Percentiles rank a stretch among this genome's conserved stretches.
Conservation (phyloP, 2,329 filamentous ascomycete species). For the Ophiostoma montium region DNA sequence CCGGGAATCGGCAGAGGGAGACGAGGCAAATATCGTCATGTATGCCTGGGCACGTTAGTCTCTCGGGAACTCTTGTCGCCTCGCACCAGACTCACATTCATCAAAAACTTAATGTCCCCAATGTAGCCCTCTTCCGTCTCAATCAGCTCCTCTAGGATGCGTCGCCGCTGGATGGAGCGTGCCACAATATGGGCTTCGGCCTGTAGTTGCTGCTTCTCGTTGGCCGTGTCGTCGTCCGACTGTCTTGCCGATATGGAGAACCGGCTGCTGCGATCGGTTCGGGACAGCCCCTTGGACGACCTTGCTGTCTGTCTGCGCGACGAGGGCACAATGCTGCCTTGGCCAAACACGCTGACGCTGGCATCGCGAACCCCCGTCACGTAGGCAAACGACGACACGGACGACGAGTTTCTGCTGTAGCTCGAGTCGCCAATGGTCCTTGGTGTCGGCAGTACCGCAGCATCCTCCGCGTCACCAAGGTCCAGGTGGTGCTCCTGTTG, state of each 20-base stretch:
- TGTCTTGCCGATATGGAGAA: conserved; percentile 45
- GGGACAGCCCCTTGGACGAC: conserved; percentile 42
- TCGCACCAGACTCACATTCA: conserved; percentile 47
- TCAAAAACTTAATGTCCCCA: conserved; percentile 70
- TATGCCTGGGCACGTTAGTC: conserved; percentile 44
- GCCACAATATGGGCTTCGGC: conserved; percentile 57
- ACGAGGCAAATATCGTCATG: conserved; percentile 58
- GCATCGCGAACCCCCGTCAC: conserved; percentile 71
- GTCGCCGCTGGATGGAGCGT: conserved; percentile 60
- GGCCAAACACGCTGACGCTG: conserved; percentile 59
- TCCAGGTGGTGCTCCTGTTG: background rate
- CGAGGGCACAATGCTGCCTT: conserved; percentile 50
- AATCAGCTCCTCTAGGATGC: conserved; percentile 74
- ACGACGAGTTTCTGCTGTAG: conserved; percentile 45
- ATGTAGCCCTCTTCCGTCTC: conserved; percentile 81
- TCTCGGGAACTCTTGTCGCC: background rate
- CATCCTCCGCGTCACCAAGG: background rate
- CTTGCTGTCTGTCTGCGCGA: conserved; percentile 38
- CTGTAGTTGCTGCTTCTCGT: conserved; percentile 21
- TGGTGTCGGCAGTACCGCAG: background rate
- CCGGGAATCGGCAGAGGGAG: conserved; percentile 48
- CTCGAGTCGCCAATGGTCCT: background rate
- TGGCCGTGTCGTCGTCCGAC: conserved; percentile 44
- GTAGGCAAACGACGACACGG: conserved; percentile 63
- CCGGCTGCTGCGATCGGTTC: conserved; percentile 47